Base-by-base conservation (phyloP, 768 basidiomycete species). In the Leccinum barrowsii region DNA sequence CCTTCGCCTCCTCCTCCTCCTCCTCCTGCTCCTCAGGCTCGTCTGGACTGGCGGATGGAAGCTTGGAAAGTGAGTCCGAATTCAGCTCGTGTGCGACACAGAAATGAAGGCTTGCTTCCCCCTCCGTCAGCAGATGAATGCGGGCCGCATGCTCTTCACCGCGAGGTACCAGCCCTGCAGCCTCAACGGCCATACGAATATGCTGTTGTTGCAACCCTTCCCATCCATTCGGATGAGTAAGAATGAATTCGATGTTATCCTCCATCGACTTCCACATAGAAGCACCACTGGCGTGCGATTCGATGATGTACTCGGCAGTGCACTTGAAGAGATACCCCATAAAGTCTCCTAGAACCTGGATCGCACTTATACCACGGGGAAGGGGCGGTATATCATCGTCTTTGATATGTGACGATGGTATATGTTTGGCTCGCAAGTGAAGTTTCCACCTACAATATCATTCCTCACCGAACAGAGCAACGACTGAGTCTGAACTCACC, bases 81-180 rank as follows among this genome's bases (percentile, higher is more conserved):
- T 74, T 70, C 17, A 81, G 62, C 0, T 79, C 75, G 52, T 74
- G 76, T 35, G 73, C 69, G 21, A 84, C 72, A 44, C 82, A 84
- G 53, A 60, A 70, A 32, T 71, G 61, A 28, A 70, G 57, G 19
- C 65, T 71, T 4, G 70, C 69, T 50, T 70, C 69, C 11, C 65
- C 68, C 26, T 70, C 68, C 2, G 67, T 70, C 28, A 71, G 42
- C 13, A 71, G 54, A 52, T 68, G 67, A 7, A 72, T 65, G 7
- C 65, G 65, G 6, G 42, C 17, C 19, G 61, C 48, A 11, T 58
- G 54, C 17, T 61, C 63, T 0, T 59, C 51, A 4, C 55, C 59
- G 17, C 34, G 44, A 8, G 66, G 61, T 11, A 73, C 22, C 24
- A 72, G 49, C 11, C 67, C 65, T 3, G 73, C 70, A 26, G 57